phyloP scores from a whole-genome alignment of 2,329 filamentous ascomycete species.

The Penicillium sp. region DNA sequence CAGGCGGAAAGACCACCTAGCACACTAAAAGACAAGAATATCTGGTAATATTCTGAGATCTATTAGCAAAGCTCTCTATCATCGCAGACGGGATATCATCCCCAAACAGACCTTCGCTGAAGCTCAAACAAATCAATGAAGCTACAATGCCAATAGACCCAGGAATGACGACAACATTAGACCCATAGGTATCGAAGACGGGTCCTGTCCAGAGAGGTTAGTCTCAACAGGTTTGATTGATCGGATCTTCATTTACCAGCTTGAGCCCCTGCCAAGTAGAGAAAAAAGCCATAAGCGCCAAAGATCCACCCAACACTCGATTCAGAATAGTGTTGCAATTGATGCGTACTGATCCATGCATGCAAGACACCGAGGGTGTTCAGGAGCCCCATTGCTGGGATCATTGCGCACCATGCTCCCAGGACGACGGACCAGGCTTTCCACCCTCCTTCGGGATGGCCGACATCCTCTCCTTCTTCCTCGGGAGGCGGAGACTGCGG shows the following conservation, averaged over 20 bases:
- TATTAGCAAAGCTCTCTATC: not conserved
- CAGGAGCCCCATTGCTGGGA: conserved; percentile 37
- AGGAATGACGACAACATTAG: conserved; percentile 1
- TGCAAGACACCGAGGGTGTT: conserved; percentile 37
- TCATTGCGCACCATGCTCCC: conserved; percentile 39
- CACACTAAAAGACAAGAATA: conserved; percentile 37
- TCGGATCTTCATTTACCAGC: conserved; percentile 1
- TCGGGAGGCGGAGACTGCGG: not conserved
- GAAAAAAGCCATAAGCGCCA: conserved; percentile 34
- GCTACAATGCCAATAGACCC: conserved; percentile 12
- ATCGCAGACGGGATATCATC: not conserved
- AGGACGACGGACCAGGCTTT: conserved; percentile 42
- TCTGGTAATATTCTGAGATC: conserved; percentile 36
- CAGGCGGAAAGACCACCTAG: conserved; percentile 34
- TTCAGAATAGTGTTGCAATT: conserved; percentile 31
- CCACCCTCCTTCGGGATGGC: conserved; percentile 39
- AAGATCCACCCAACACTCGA: conserved; percentile 40
- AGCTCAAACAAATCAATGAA: conserved; percentile 16
- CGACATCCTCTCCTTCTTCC: not conserved
- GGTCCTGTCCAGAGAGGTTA: not conserved
- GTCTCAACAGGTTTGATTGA: too few relatives aligned
- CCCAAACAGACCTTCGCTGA: conserved; percentile 19
- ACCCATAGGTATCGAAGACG: conserved; percentile 1
- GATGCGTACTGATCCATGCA: conserved; percentile 32
- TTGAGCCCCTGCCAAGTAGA: conserved; percentile 21